phyloP scores from a whole-genome alignment of 345 rosid species.

The Camelina neglecta region DNA sequence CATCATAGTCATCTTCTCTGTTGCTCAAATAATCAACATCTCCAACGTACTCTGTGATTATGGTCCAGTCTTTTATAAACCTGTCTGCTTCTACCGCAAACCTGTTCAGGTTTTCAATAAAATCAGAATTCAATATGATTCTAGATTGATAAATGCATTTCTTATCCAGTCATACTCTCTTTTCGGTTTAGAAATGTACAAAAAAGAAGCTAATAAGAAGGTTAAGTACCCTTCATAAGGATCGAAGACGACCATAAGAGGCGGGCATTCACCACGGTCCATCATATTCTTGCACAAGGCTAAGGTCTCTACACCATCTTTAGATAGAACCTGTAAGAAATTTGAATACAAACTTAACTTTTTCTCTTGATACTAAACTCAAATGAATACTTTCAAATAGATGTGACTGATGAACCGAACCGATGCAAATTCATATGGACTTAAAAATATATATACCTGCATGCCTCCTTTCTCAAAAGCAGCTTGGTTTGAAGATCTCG shows the following conservation, averaged over 20 bases:
- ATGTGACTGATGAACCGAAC: neutral
- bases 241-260: conserved; percentile 82
- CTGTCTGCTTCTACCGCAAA: conserved; percentile 90
- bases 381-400: neutral
- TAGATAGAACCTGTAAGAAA: conserved; percentile 65
- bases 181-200: neutral
- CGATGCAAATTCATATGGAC: too few species aligned
- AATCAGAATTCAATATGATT: neutral
- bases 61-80: conserved; percentile 78
- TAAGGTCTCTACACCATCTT: conserved; percentile 75
- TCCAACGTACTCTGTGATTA: conserved; percentile 86
- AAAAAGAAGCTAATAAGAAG: conserved; percentile 1
- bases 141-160: neutral
- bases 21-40: conserved; percentile 86
- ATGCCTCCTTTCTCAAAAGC: conserved; percentile 80
- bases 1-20: conserved; percentile 74
- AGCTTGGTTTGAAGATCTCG: conserved; percentile 68
- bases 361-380: neutral
- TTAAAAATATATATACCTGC: conserved; percentile 60
- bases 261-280: conserved; percentile 84
- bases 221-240: conserved; percentile 76
- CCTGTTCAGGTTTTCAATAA: conserved; percentile 49
- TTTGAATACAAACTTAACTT: neutral
- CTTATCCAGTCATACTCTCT: neutral
- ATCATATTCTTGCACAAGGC: conserved; percentile 81